These are phyloP conservation scores for Bidens hawaiensis DNA, from an alignment of 140 eudicot species.

Conservation along the genomic window DNA sequence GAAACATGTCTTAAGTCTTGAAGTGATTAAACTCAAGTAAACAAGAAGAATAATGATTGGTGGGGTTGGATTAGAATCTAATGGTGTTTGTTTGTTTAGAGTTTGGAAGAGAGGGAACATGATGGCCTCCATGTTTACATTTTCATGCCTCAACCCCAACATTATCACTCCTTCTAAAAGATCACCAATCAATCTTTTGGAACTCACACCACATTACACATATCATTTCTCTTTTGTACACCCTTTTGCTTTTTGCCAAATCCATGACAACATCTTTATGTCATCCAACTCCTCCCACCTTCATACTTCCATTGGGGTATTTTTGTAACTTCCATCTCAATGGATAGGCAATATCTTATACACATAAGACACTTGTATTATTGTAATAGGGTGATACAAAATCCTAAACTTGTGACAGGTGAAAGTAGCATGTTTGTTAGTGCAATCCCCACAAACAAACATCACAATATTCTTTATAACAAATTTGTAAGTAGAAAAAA, in stretches of 20 bases:
- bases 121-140: conserved; percentile 77
- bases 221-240: conserved; percentile 15
- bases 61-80: conserved; percentile 38
- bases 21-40: conserved; percentile 28
- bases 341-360: not conserved
- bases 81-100: conserved; percentile 36
- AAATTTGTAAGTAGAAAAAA: not conserved
- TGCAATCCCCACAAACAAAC: not conserved
- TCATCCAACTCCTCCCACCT: conserved; percentile 29
- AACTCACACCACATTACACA: conserved; percentile 38
- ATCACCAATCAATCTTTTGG: conserved; percentile 47
- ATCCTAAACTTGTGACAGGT: conserved; percentile 4
- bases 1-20: conserved; percentile 23
- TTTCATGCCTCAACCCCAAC: conserved; percentile 41
- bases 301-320: not conserved
- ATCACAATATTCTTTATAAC: not conserved
- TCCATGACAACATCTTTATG: conserved; percentile 39
- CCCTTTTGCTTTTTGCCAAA: conserved; percentile 24
- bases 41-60: conserved; percentile 29
- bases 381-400: not conserved
- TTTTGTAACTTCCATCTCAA: not conserved
- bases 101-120: conserved; percentile 74
- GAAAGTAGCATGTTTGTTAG: conserved; percentile 4
- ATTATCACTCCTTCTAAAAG: conserved; percentile 53
- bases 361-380: not conserved